Base-by-base conservation (phyloP, 1,284 basidiomycete species). In the Meripilus lineatus region DNA sequence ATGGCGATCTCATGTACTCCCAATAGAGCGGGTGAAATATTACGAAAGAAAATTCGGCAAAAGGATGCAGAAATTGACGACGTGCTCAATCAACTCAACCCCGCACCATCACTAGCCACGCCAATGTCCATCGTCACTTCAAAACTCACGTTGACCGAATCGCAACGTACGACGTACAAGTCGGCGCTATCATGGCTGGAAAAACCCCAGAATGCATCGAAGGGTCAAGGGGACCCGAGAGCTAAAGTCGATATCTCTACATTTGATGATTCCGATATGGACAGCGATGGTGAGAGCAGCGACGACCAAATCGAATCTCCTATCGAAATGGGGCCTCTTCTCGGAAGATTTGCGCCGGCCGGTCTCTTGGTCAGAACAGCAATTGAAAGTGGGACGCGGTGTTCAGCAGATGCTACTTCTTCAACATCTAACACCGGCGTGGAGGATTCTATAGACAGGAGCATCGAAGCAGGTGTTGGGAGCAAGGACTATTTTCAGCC, bases 61-160 rank as follows among this genome's bases (percentile, higher is more conserved):
- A 67, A 64, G 48, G 61, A 66, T 40, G 58, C 61, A 13, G 45
- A 54, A 44, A 63, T 67, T 42, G 60, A 60, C 43, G 42, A 52
- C 24, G 50, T 64, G 15, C 57, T 67, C 45, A 47, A 45, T 15
- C 52, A 56, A 30, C 48, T 65, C 20, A 63, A 61, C 42, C 57
- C 53, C n/a, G 48, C 56, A 23, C 51, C 61, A 17, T 43, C 52
- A 18, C 49, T 54, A 45, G 50, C 57, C 13, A 64, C 62, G 2
- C 63, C 61, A 28, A 51, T 65, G 17, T 51, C 58, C 15, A 51
- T 63, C 43, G 54, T 52, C 10, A 54, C 58, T n/a, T 48, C 58
- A 18, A 56, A 55, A 24, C 47, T 63, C 5, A 41, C 53, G 3
- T 41, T 62, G 10, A 57, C 49, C 7, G 40, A 51, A 6, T 48